These are phyloP conservation scores for Cladosporium sp. DNA, from an alignment of 2,329 filamentous ascomycete species.

Conservation along the genomic window DNA sequence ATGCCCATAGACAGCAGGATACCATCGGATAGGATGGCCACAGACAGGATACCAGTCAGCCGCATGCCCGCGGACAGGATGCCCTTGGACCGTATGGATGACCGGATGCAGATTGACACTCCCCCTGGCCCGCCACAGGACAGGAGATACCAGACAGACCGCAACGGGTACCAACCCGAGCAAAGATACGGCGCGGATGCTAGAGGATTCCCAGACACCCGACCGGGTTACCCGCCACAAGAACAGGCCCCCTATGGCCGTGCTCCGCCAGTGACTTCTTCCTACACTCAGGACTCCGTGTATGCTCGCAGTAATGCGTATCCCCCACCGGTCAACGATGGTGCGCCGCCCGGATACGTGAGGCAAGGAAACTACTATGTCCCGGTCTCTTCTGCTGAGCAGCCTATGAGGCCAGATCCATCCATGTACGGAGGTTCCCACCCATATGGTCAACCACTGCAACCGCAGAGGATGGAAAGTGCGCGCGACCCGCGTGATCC, in stretches of 20 bases:
- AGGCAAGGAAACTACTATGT: constrained; percentile 37
- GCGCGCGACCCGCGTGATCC: constrained; percentile 23
- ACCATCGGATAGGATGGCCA: constrained; percentile 21
- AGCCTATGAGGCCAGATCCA: constrained; percentile 21
- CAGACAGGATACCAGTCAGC: constrained; percentile 27
- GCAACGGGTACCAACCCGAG: constrained; percentile 27
- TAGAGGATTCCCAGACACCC: constrained; percentile 25
- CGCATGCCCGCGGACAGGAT: constrained; percentile 32
- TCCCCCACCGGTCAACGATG: constrained; percentile 31
- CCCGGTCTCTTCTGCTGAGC: constrained; percentile 33
- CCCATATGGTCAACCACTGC: constrained; percentile 2
- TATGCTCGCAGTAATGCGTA: constrained; percentile 29
- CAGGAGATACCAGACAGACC: constrained; percentile 21
- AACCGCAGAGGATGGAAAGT: constrained; percentile 20
- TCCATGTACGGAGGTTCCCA: constrained; percentile 12
- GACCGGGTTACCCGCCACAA: constrained; percentile 19
- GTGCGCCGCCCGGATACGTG: constrained; percentile 36
- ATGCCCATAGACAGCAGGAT: constrained; percentile 18
- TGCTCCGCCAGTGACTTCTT: constrained; percentile 27
- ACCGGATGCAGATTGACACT: constrained; percentile 31
- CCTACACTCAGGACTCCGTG: constrained; percentile 33
- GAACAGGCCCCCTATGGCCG: constrained; percentile 14
- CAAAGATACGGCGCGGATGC: constrained; percentile 23
- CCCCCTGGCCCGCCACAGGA: constrained; percentile 21
- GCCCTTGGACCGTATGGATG: constrained; percentile 24